phyloP scores from a whole-genome alignment of 495 filamentous ascomycete species.

The Penicillium ochrochloron region DNA sequence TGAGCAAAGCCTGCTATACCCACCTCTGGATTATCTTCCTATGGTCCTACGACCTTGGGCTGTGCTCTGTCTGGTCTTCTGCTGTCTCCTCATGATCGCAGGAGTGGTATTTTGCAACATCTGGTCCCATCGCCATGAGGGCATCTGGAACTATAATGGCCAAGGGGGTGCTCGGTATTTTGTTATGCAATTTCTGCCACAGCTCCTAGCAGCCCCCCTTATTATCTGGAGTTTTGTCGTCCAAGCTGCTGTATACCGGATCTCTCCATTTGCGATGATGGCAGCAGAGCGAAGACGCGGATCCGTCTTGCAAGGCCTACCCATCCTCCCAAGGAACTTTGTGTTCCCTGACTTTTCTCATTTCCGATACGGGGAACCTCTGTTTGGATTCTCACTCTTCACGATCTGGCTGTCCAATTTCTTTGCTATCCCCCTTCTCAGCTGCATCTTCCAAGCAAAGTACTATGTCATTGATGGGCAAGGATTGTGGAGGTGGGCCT shows the following conservation, averaged over 20 bases:
- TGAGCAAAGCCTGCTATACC: conserved; percentile 50
- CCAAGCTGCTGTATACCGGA: conserved; percentile 74
- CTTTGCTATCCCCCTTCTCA: conserved; percentile 68
- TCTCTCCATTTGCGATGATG: conserved; percentile 77
- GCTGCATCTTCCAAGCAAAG: conserved; percentile 65
- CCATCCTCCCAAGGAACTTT: conserved; percentile 55
- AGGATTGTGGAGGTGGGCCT: conserved; percentile 73
- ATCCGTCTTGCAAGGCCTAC: conserved; percentile 44
- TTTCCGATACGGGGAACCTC: conserved; percentile 57
- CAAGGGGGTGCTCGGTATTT: conserved; percentile 79
- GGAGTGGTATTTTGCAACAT: conserved; percentile 74
- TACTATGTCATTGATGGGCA: conserved; percentile 48
- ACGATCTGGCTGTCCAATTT: conserved; percentile 66
- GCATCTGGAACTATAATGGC: conserved; percentile 66
- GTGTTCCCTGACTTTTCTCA: conserved; percentile 62
- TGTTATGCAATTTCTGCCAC: conserved; percentile 81
- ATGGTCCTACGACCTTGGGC: conserved; percentile 65
- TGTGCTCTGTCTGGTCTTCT: conserved; percentile 58
- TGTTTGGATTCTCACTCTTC: conserved; percentile 58
- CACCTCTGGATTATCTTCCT: conserved; percentile 68
- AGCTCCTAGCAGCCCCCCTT: conserved; percentile 72
- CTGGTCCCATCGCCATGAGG: conserved; percentile 65
- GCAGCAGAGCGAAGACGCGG: conserved; percentile 56
- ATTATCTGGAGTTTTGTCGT: conserved; percentile 76
- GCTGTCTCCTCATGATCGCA: conserved; percentile 72